Evolutionary conservation across 495 filamentous ascomycete species (phyloP).

Genomic region (Talaromyces adpressus): DNA sequence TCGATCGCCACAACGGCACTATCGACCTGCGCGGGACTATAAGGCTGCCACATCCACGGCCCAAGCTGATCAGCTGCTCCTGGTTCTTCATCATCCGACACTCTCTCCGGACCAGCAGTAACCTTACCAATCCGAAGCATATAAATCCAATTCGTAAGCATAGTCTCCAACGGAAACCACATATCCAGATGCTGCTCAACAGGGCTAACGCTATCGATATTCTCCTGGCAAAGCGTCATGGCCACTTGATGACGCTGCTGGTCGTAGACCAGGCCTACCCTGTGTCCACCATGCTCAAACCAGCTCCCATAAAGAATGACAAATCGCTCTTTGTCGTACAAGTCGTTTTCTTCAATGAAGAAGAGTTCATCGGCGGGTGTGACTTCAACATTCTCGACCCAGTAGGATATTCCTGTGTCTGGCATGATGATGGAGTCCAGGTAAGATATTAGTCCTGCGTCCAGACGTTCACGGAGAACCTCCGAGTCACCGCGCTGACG

Average conservation of each 20-base stretch:
- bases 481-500: background rate
- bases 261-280: conserved; percentile 17
- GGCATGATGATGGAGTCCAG: conserved; percentile 18
- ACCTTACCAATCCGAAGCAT: conserved; percentile 22
- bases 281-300: conserved; percentile 9
- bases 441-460: conserved; percentile 19
- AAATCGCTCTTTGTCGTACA: conserved; percentile 15
- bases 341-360: conserved; percentile 11
- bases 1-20: conserved; percentile 15
- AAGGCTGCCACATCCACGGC: conserved; percentile 14
- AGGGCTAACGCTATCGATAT: conserved; percentile 12
- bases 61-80: background rate
- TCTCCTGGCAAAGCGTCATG: conserved; percentile 11
- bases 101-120: background rate
- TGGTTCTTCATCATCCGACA: background rate
- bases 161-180: conserved; percentile 31
- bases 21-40: conserved; percentile 14
- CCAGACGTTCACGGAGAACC: conserved; percentile 15
- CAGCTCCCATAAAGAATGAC: conserved; percentile 12
- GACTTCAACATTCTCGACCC: conserved; percentile 12
- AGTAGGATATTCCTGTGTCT: conserved; percentile 18
- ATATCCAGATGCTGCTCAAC: conserved; percentile 17
- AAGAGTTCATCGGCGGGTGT: conserved; percentile 8
- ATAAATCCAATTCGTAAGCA: conserved; percentile 31
- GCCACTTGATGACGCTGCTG: conserved; percentile 13